Evolutionary conservation across 2,329 filamentous ascomycete genomes (phyloP).

Genomic region (Penicillium decumbens): DNA sequence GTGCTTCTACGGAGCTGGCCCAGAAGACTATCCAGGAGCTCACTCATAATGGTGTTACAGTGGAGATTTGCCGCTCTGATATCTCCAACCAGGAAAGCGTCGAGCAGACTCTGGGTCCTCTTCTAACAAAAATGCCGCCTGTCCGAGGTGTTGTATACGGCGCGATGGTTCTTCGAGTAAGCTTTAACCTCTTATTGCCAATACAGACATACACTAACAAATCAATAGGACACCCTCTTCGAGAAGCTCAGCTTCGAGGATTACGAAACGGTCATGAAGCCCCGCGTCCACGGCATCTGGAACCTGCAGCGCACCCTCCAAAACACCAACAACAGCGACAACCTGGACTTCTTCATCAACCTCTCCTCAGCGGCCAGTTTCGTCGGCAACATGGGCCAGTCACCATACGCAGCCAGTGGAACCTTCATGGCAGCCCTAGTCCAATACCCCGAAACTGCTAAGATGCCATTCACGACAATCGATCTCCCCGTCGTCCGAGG

Average conservation of each 20-base stretch:
- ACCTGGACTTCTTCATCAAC: conserved; percentile 27
- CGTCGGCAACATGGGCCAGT: conserved; percentile 49
- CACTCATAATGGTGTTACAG: conserved; percentile 13
- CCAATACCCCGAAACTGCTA: conserved; percentile 46
- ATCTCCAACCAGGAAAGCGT: conserved; percentile 24
- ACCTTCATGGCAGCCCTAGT: conserved; percentile 24
- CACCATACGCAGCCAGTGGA: conserved; percentile 53
- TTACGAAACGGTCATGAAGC: conserved; percentile 21
- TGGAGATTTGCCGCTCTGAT: conserved; percentile 32
- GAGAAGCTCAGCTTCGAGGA: conserved; percentile 29
- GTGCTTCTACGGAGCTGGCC: conserved; percentile 18
- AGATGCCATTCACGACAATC: conserved; percentile 44
- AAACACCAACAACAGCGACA: conserved; percentile 2
- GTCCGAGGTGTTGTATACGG: conserved; percentile 45
- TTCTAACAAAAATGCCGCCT: conserved; percentile 31
- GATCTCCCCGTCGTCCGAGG: conserved; percentile 35
- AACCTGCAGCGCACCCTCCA: conserved; percentile 28
- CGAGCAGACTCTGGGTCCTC: conserved; percentile 14
- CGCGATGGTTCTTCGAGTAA: conserved; percentile 44
- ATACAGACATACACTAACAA: conserved; percentile 3
- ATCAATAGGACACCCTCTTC: conserved; percentile 20
- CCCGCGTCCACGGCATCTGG: conserved; percentile 28
- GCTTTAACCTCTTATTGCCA: background rate
- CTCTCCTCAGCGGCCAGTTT: conserved; percentile 27
- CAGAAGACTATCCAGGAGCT: conserved; percentile 16